Evolutionary conservation across 2,329 filamentous ascomycete species (phyloP).

Genomic region (Paecilomyces variotii): DNA sequence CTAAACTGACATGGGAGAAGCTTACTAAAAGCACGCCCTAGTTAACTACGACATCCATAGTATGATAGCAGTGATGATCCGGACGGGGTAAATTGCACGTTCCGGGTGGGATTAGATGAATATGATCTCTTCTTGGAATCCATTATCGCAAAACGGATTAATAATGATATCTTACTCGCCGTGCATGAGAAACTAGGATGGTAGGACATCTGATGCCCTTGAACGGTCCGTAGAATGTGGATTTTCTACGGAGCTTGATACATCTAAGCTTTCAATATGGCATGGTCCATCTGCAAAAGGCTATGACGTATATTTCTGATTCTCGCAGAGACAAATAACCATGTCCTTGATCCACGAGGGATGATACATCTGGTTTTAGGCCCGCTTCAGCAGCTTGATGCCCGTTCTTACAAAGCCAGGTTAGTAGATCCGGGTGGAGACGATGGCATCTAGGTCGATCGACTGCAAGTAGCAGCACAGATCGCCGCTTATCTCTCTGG

Average conservation of each 20-base stretch:
- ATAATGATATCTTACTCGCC: not conserved
- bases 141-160: not conserved
- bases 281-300: not conserved
- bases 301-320: not conserved
- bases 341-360: too few relatives aligned
- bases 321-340: too few relatives aligned
- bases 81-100: not conserved
- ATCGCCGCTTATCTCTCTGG: conserved; percentile 41
- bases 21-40: not conserved
- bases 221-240: not conserved
- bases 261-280: not conserved
- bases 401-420: too few relatives aligned
- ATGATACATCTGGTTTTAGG: too few relatives aligned
- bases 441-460: too few relatives aligned
- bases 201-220: not conserved
- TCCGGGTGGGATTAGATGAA: not conserved
- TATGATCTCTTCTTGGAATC: not conserved
- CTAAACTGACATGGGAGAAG: not conserved
- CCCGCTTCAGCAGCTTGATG: too few relatives aligned
- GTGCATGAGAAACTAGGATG: not conserved
- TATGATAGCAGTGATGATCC: not conserved
- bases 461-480: too few relatives aligned
- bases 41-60: not conserved
- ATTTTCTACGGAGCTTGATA: not conserved
- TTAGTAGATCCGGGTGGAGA: too few relatives aligned